Base-by-base conservation (phyloP, 108 stramenopile species). In the Cylindrotheca closterium region DNA sequence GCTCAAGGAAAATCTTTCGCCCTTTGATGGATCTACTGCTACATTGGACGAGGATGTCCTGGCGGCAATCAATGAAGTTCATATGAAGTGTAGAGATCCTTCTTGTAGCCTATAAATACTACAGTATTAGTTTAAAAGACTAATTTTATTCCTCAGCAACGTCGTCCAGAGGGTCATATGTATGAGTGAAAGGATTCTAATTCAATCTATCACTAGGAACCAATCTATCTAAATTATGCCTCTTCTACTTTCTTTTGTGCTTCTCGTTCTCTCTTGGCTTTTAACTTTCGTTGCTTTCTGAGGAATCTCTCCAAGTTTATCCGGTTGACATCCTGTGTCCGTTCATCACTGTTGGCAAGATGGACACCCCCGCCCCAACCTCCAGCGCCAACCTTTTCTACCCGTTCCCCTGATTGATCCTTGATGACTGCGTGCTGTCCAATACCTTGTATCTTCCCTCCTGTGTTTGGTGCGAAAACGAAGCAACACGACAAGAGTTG, bases 51-150 rank as follows among this genome's bases (percentile, higher is more conserved):
- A 85, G 18, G 87, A 79, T 21, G 75, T 57, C 2, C 30, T 80
- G 45, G 63, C 63, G 3, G 63, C 78, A 46, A 88, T 92, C 65
- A 60, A 73, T 29, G 51, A 69, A 19, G 78, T 88, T 12, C 88
- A 88, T 74, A 83, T 77, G 58, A 57, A 68, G 51, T 88, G 82
- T 58, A 84, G 83, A 7, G 87, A 92, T 67, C 90, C 90, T 70
- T 42, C 37, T 7, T 42, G 37, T 42, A 42, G 37, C 23, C n/a
- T 24, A 18, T 52, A n/a, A 52, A 18, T n/a, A 25, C n/a, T n/a
- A n/a, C n/a, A n/a, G n/a, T n/a, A n/a, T n/a, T n/a, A n/a, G n/a
- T n/a, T n/a, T n/a, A n/a, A n/a, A n/a, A n/a, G n/a, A n/a, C n/a
- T n/a, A n/a, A n/a, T n/a, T n/a, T n/a, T n/a, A n/a, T n/a, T n/a